Conservation (phyloP, 1,139 yeast genomes). For the Taphrina confusa region DNA sequence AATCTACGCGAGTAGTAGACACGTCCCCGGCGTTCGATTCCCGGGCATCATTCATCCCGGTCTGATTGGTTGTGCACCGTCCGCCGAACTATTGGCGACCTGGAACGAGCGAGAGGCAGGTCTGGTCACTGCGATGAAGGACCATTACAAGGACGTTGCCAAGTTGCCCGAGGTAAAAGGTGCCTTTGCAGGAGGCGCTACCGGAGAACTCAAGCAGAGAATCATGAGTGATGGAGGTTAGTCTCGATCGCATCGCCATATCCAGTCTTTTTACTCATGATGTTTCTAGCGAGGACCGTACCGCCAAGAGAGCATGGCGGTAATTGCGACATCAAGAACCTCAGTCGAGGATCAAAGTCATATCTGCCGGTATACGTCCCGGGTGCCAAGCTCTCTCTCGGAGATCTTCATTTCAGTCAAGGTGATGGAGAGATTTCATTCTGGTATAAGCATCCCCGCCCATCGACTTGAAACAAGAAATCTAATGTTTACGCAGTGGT, state of each 20-base stretch:
- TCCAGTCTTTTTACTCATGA: not conserved
- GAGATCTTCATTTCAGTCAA: constrained; percentile 56
- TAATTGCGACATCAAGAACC: constrained; percentile 56
- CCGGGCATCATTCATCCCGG: constrained; percentile 53
- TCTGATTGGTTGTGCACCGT: constrained; percentile 55
- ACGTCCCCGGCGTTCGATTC: constrained; percentile 54
- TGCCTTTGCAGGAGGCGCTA: constrained; percentile 49
- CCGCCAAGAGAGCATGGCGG: constrained; percentile 58
- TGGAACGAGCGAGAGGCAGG: constrained; percentile 53
- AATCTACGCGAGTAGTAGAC: constrained; percentile 53
- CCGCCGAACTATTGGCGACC: constrained; percentile 49
- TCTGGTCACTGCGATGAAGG: constrained; percentile 47
- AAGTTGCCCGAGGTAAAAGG: constrained; percentile 49
- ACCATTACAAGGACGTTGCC: constrained; percentile 49
- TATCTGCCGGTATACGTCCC: constrained; percentile 53
- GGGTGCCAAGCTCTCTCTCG: constrained; percentile 55
- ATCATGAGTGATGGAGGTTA: constrained; percentile 50
- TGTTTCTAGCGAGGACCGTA: constrained; percentile 49
- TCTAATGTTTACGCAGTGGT: constrained; percentile 51
- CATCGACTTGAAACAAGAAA: no score
- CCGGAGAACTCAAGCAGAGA: constrained; percentile 44
- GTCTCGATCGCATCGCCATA: not conserved
- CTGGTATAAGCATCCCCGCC: constrained; percentile 5
- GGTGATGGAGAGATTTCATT: constrained; percentile 55
- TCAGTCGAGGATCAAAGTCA: constrained; percentile 54